phyloP scores from a whole-genome alignment of 306 rosid genomes.

The Cyclanthera cordifolia region DNA sequence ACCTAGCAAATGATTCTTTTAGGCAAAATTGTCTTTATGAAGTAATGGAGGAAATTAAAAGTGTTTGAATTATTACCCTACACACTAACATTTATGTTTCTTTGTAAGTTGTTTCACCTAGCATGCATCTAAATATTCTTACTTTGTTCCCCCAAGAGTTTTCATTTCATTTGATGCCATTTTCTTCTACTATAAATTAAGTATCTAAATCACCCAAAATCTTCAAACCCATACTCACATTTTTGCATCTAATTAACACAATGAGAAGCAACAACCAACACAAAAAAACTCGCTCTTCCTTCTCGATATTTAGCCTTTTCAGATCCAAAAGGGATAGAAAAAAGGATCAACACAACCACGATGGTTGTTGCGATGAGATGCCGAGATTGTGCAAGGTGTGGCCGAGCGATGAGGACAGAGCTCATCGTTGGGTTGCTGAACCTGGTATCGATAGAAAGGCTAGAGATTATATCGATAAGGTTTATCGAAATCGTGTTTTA shows the following conservation, averaged over 20 bases:
- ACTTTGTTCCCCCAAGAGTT: neutral
- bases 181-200: neutral
- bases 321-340: constrained; percentile 23
- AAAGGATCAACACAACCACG: too few relatives aligned
- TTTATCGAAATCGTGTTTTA: neutral
- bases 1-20: neutral
- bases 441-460: neutral
- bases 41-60: constrained; percentile 4
- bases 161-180: neutral
- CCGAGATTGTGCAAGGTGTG: constrained; percentile 22
- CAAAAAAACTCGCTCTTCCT: constrained; percentile 6
- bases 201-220: neutral
- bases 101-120: too few relatives aligned
- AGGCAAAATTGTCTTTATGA: neutral
- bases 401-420: constrained; percentile 20
- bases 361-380: too few relatives aligned
- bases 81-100: neutral
- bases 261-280: neutral
- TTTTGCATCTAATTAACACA: neutral
- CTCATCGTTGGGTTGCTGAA: neutral
- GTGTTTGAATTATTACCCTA: neutral
- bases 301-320: constrained; percentile 49
- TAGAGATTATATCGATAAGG: neutral
- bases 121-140: too few relatives aligned
- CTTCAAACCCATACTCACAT: neutral